These are phyloP conservation scores for Setaria viridis DNA, from an alignment of 202 grass and related monocot genomes.

Conservation along the genomic window DNA sequence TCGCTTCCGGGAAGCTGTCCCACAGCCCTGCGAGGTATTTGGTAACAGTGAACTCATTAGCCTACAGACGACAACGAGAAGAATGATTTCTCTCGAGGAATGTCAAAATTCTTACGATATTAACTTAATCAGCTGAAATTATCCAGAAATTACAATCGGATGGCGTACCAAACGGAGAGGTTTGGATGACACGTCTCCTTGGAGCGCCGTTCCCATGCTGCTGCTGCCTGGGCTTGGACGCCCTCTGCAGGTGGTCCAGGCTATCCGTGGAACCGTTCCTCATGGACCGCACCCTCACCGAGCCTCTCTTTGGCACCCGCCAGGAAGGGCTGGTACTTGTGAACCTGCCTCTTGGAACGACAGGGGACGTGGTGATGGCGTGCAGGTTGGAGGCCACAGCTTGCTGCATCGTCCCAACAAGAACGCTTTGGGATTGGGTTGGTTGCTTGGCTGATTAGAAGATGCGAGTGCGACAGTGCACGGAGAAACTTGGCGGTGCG, in stretches of 20 bases:
- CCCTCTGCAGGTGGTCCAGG: constrained; percentile 55
- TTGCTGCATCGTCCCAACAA: constrained; percentile 34
- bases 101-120: background rate
- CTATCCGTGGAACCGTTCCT: constrained; percentile 43
- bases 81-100: background rate
- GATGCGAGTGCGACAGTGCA: background rate
- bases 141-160: too few relatives aligned
- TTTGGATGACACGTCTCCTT: constrained; percentile 39
- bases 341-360: background rate
- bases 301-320: background rate
- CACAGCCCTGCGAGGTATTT: constrained; percentile 41
- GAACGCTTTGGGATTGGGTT: background rate
- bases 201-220: background rate
- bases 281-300: constrained; percentile 8
- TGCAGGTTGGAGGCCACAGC: constrained; percentile 32
- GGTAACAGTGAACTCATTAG: background rate
- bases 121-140: background rate
- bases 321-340: background rate
- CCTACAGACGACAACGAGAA: background rate
- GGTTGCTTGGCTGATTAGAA: background rate
- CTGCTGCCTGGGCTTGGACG: constrained; percentile 10
- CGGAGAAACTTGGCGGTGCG: too few relatives aligned
- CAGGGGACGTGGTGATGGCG: background rate
- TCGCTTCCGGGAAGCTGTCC: constrained; percentile 63
- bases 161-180: constrained; percentile 42